These are phyloP conservation scores for Backusella morwellensis DNA, from an alignment of 192 early-diverging fungal genomes.

Conservation along the genomic window DNA sequence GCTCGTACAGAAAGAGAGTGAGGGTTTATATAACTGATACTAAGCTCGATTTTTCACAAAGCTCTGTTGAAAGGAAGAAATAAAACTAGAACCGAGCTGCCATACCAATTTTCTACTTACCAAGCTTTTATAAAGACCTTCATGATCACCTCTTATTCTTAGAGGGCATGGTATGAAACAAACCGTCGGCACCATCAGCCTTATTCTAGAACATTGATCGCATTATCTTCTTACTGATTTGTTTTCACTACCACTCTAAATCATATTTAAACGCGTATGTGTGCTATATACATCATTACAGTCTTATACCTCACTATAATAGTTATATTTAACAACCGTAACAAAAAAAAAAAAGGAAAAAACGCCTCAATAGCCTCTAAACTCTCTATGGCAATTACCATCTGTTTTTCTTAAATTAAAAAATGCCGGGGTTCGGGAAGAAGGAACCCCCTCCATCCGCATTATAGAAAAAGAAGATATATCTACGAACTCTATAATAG, in stretches of 20 bases:
- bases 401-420: background rate
- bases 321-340: background rate
- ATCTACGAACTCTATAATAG: background rate
- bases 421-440: background rate
- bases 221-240: background rate
- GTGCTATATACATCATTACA: background rate
- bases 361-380: background rate
- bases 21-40: background rate
- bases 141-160: background rate
- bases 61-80: background rate
- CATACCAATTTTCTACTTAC: background rate
- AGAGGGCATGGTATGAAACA: background rate
- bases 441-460: background rate
- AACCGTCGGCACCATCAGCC: background rate
- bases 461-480: background rate
- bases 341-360: background rate
- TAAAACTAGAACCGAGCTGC: background rate
- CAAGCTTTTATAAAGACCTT: background rate
- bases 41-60: background rate
- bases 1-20: no score
- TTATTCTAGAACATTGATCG: background rate
- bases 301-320: background rate
- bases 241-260: background rate
- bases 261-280: background rate
- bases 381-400: background rate